These are phyloP conservation scores for Rhododendron griersonianum DNA, from an alignment of 148 eudicot species.

Conservation along the genomic window DNA sequence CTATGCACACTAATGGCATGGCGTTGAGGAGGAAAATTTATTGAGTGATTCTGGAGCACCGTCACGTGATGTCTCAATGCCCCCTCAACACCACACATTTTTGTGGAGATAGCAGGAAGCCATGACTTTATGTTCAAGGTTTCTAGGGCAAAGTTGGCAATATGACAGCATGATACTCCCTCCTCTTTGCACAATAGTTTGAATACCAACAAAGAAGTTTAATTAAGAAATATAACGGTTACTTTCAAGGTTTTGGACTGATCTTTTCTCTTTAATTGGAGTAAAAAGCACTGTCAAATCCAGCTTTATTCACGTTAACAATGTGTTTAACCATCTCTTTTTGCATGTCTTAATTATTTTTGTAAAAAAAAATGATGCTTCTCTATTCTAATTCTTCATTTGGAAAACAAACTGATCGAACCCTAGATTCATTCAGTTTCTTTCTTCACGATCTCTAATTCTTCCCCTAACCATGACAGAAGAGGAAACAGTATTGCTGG, in stretches of 20 bases:
- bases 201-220: background rate
- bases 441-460: background rate
- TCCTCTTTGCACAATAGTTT: background rate
- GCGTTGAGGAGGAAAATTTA: too few relatives aligned
- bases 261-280: background rate
- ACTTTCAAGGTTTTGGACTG: background rate
- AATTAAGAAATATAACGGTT: background rate
- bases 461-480: constrained; percentile 5
- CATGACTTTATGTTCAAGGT: background rate
- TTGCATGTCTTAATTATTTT: constrained; percentile 6
- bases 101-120: background rate
- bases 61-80: too few relatives aligned
- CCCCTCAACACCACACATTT: background rate
- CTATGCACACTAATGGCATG: too few relatives aligned
- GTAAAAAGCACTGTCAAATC: background rate
- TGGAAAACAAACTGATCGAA: background rate
- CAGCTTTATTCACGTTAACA: constrained; percentile 23
- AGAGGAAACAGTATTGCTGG: background rate
- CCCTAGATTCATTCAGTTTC: background rate
- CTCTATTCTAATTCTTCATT: background rate
- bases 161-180: background rate
- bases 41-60: background rate
- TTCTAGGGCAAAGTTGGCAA: background rate
- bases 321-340: background rate
- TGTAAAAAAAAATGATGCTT: background rate